A percentile compares a stretch with the other conserved stretches of the same genome.
Conservation (phyloP, 495 filamentous ascomycete species). For the Bombardia bombarda region DNA sequence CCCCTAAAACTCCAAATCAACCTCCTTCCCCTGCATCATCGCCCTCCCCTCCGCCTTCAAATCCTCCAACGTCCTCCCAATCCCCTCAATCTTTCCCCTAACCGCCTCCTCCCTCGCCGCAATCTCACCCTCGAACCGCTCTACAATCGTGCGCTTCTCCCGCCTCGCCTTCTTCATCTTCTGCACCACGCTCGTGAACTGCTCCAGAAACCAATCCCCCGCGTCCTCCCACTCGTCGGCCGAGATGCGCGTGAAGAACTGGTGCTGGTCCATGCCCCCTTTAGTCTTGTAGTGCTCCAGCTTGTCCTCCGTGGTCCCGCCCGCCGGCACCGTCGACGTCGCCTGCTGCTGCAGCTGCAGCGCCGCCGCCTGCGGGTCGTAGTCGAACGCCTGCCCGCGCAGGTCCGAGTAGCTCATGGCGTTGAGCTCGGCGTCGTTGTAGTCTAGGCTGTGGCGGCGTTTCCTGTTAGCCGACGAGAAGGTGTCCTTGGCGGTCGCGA, state of each 20-base stretch:
- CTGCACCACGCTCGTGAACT: slow-evolving; percentile 54
- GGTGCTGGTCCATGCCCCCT: slow-evolving; percentile 41
- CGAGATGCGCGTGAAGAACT: slow-evolving; percentile 56
- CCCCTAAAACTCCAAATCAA: slow-evolving; percentile 24
- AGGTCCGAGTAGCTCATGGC: slow-evolving; percentile 48
- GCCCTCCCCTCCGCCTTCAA: slow-evolving; percentile 47
- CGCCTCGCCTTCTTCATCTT: slow-evolving; percentile 57
- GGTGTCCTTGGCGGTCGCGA: slow-evolving; percentile 1
- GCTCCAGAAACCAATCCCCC: slow-evolving; percentile 70
- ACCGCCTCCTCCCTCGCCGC: slow-evolving; percentile 44
- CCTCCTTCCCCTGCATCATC: slow-evolving; percentile 48
- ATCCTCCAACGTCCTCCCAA: slow-evolving; percentile 45
- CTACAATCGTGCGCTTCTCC: slow-evolving; percentile 55
- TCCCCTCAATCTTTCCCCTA: slow-evolving; percentile 42
- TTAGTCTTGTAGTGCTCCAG: slow-evolving; percentile 33
- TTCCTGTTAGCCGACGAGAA: slow-evolving; percentile 27
- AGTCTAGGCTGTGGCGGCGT: slow-evolving; percentile 39
- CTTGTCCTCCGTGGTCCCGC: slow-evolving; percentile 28
- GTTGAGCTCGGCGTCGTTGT: slow-evolving; percentile 43
- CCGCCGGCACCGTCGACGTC: slow-evolving; percentile 7
- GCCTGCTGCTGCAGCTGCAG: slow-evolving; percentile 11
- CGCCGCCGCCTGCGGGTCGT: slow-evolving; percentile 36
- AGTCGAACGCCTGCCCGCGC: slow-evolving; percentile 46
- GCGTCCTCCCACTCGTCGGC: slow-evolving; percentile 74
- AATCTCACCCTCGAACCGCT: slow-evolving; percentile 62